Base-by-base conservation (phyloP, 768 basidiomycete species). In the Amanita polypyramis region DNA sequence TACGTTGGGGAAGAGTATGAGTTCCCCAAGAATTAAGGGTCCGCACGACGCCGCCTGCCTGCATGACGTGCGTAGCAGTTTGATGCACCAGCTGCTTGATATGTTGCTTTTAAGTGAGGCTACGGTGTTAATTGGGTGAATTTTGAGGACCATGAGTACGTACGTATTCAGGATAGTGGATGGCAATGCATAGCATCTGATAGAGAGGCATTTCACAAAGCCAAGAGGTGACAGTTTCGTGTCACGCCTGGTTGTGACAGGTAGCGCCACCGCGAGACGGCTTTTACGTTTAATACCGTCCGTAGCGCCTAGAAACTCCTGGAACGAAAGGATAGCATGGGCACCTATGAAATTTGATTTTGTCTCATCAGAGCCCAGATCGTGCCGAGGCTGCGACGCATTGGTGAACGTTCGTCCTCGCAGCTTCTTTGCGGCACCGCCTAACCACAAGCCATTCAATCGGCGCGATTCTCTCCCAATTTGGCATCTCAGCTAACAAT, bases 151-250 rank as follows among this genome's bases (percentile, higher is more conserved):
- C 5, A 45, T 9, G 51, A 45, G 23, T 38, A 68, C 80, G 45
- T 51, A 88, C 88, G 59, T 83, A 90, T 75, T 83, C 74, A 12
- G 66, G 63, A 53, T 80, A 80, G 60, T 92, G 89, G 3, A 77
- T 75, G 0, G 89, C 73, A 51, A 93, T 87, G 60, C 89, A 91
- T 43, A 91, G 58, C 73, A 94, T 78, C 58, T 90, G 80, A 67
- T 94, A 94, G 59, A 92, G 75, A 4, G 89, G 89, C 90, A 94
- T 94, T 12, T 21, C 27, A 23, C 21, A 21, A 33, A 9, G 37
- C 15, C 37, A 19, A 19, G 19, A 21, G 21, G 9, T 11, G 7
- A 21, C 20, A 12, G 4, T 6, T 39, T 9, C 23, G n/a, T 15
- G 23, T 27, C 40, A 25, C 27, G 40, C 8, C 27, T 42, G 7